Evolutionary conservation across 2,329 filamentous ascomycete genomes (phyloP), one percentile per base, ranked within the genome.

Genomic region (Leptographium flavum): DNA sequence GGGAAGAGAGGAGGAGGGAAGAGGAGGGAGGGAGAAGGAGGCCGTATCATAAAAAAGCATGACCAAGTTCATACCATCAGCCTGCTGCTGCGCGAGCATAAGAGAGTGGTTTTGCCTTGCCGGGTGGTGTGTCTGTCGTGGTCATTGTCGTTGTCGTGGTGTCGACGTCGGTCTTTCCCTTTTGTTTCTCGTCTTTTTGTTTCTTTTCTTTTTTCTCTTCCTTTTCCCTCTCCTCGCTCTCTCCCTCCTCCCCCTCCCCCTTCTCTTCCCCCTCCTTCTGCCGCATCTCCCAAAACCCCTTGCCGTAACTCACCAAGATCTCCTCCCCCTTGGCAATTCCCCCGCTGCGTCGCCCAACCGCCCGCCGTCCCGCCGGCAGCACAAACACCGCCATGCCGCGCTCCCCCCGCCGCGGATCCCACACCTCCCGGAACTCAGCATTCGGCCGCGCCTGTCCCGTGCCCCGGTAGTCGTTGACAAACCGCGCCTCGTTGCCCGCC

Each of bases 391-490:
- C 73, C 62, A 80, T 77, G 15, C 68, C 71, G 39, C 66, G 62
- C 62, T 79, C 67, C 5, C 65, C 63, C 40, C 63, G 66, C 22
- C 65, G 57, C 52, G 59, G 58, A 57, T 76, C 73, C 73, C 74
- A 80, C 2, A 69, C 70, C 50, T 73, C 70, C 36, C 63, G 64
- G 52, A 80, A 81, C 61, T 78, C 74, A 7, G 73, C 73, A 49
- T 78, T 78, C 1, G 73, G 64, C 47, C 67, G 59, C 41, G 60
- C 41, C 14, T 49, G 43, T 0, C 55, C 63, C 2, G 81, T 66
- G 4, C 78, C 76, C 7, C 79, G 65, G 53, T 76, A 83, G 58
- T 83, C 79, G 55, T 83, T 83, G 39, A 81, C 68, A 52, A 79
- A 82, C 10, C 79, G 64, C 2, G 73, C 77, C 61, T 83, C 79